A percentile compares a stretch with the other conserved stretches of the same genome.
phyloP scores from a whole-genome alignment of 768 basidiomycete species.

The Pleurotus tuoliensis region DNA sequence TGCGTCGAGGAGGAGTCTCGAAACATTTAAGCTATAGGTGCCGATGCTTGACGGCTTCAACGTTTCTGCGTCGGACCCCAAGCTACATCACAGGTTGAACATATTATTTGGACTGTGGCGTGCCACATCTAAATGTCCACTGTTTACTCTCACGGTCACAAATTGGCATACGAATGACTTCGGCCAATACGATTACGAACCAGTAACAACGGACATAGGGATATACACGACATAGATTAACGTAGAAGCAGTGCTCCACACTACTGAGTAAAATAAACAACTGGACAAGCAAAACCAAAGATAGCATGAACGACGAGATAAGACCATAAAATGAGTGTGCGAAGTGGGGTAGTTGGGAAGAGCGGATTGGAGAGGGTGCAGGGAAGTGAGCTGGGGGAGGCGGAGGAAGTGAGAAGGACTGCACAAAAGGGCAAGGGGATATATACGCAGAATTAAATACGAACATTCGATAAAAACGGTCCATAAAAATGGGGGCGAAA shows the following conservation, averaged over 20 bases:
- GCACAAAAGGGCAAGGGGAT: not conserved
- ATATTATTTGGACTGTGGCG: no score
- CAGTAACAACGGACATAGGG: not conserved
- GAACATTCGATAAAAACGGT: conserved; percentile 4
- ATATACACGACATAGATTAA: conserved; percentile 6
- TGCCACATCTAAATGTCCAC: no score
- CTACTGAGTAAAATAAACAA: conserved; percentile 8
- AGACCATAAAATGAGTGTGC: not conserved
- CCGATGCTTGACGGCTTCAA: not conserved
- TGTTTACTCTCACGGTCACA: not conserved
- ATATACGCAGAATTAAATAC: conserved; percentile 5
- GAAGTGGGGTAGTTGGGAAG: not conserved
- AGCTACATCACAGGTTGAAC: not conserved
- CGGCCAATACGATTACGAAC: not conserved
- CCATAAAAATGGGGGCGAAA: not conserved
- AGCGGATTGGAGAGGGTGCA: not conserved
- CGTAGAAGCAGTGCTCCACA: conserved; percentile 6
- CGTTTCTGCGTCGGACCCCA: not conserved
- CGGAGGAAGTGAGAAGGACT: not conserved
- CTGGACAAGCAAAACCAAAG: conserved; percentile 3
- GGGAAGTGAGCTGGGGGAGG: not conserved
- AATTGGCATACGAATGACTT: not conserved
- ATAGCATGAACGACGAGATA: conserved; percentile 5
- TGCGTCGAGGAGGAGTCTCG: not conserved
- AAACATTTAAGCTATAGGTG: not conserved